Evolutionary conservation across 23 red algal species (phyloP).

Genomic region (Gracilaria gracilis): DNA sequence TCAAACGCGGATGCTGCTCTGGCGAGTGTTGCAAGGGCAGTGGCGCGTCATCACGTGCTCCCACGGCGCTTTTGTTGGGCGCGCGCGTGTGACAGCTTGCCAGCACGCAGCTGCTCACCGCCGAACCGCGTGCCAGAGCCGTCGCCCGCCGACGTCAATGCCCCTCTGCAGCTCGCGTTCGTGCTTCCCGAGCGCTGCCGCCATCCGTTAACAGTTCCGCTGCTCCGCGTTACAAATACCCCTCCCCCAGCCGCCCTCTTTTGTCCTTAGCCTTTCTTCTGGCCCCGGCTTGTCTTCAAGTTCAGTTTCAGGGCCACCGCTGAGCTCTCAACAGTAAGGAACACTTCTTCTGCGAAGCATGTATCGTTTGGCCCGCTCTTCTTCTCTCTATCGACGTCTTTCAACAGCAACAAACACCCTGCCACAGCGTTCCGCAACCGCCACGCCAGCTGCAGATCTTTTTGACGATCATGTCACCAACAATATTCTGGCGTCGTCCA

Average conservation of each 20-base stretch:
- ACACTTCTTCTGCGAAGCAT: no score
- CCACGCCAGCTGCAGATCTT: constrained; percentile 15
- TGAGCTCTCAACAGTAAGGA: no score
- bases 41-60: constrained; percentile 9
- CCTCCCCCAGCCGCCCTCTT: no score
- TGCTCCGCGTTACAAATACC: no score
- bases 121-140: background rate
- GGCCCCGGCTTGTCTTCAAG: no score
- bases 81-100: background rate
- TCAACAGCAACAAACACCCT: background rate
- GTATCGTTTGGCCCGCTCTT: constrained; percentile 23
- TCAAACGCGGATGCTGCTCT: no score
- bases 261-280: no score
- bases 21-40: background rate
- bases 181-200: no score
- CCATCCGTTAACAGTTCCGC: no score
- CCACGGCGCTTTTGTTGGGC: background rate
- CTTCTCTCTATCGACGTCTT: constrained; percentile 2
- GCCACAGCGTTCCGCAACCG: background rate
- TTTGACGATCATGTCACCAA: constrained; percentile 56
- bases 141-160: background rate
- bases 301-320: no score
- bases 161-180: background rate
- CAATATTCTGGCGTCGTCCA: constrained; percentile 6
- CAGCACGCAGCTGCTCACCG: background rate